Evolutionary conservation across 192 early-diverging fungal species (phyloP).

Genomic region (Umbelopsis vinacea): DNA sequence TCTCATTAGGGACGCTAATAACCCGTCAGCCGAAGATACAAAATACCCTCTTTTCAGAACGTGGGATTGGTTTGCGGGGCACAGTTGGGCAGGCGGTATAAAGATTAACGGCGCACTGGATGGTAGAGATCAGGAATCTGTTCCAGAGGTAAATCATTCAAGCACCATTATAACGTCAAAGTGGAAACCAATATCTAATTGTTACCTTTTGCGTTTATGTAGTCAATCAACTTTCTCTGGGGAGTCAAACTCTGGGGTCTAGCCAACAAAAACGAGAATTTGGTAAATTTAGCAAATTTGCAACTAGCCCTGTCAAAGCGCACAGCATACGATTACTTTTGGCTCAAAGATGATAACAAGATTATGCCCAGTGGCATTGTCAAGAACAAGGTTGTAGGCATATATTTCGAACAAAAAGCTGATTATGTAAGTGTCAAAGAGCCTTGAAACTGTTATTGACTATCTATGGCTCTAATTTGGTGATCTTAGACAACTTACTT

Average conservation of each 20-base stretch:
- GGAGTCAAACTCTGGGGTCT: slow-evolving; percentile 41
- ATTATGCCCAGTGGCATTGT: slow-evolving; percentile 31
- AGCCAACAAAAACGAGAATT: slow-evolving; percentile 27
- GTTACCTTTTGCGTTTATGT: neutral
- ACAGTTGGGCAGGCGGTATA: slow-evolving; percentile 68
- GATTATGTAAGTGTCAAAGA: slow-evolving; percentile 39
- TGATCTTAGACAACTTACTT: slow-evolving; percentile 41
- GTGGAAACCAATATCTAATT: neutral
- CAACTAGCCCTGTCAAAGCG: slow-evolving; percentile 38
- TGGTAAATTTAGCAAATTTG: slow-evolving; percentile 26
- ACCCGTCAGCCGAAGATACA: slow-evolving; percentile 46
- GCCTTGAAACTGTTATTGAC: neutral
- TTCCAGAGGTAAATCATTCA: slow-evolving; percentile 35
- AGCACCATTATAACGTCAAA: neutral
- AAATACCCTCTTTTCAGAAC: slow-evolving; percentile 58
- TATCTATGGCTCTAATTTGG: neutral
- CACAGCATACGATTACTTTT: slow-evolving; percentile 43
- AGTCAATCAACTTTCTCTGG: slow-evolving; percentile 46
- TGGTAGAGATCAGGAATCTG: slow-evolving; percentile 45
- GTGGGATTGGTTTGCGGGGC: slow-evolving; percentile 66
- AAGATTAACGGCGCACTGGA: slow-evolving; percentile 41
- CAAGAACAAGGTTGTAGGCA: slow-evolving; percentile 40
- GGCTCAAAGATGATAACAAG: slow-evolving; percentile 35
- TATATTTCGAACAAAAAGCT: slow-evolving; percentile 43
- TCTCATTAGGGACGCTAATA: slow-evolving; percentile 55